Evolutionary conservation across 305 asterid genomes (phyloP), one percentile per base, ranked within the genome.

Genomic region (Solanum hybrid): DNA sequence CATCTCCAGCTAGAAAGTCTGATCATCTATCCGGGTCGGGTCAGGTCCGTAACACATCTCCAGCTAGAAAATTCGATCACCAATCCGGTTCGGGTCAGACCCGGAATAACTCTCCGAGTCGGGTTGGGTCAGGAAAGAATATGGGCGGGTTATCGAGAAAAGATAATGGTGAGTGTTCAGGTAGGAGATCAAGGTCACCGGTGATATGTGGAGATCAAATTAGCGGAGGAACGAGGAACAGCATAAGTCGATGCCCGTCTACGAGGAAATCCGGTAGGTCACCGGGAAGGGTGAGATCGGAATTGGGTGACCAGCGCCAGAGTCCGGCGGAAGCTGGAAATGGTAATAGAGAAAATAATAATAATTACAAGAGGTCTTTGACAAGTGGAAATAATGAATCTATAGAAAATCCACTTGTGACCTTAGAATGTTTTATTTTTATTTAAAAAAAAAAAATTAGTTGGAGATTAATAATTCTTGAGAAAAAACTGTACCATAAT

Each of bases 131-230:
- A 13, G 91, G 71, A 13, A 24, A 17, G 37, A 42, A 42, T 38
- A 79, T 29, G 42, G 90, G 86, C 4, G 87, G 73, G 90, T 75
- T 37, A 38, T 88, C 91, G 85, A 91, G 90, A n/a, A 92, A 36
- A 36, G 95, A 91, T 14, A 91, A 40, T 11, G 93, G 94, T 22
- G 96, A 93, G 92, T 89, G 92, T 86, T 88, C 95, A 60, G 92
- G 91, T 6, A 82, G 95, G 51, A 92, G 95, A 90, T 92, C 96
- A 6, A 91, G 92, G 73, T 93, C 97, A 11, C 96, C 97, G 72
- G 93, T 79, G 84, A 88, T 89, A 8, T 86, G 90, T 40, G 60
- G 73, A 87, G 95, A 82, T 29, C 72, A 91, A 2, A n/a, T 6
- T n/a, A 17, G 60, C 12, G 91, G 89, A 29, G 76, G 89, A 7